A percentile compares a stretch with the other conserved stretches of the same genome.
Evolutionary conservation across 2,329 filamentous ascomycete species (phyloP).

Genomic region (Coniochaeta pulveracea): DNA sequence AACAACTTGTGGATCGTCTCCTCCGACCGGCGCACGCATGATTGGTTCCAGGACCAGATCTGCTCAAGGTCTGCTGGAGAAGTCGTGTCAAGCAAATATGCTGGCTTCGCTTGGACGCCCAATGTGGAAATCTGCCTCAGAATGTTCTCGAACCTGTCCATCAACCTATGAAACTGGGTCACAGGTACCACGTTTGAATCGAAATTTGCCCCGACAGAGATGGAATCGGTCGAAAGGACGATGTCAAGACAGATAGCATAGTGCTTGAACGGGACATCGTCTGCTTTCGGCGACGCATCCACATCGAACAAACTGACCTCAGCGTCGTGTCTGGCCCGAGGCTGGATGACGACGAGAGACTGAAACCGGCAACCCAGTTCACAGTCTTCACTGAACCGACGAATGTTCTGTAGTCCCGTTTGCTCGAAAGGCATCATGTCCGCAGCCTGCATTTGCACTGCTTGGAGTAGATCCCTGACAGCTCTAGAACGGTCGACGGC

Average conservation of each 20-base stretch:
- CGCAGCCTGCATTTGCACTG: slow-evolving; percentile 9
- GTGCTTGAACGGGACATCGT: no score
- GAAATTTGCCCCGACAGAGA: neutral
- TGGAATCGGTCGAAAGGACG: no score
- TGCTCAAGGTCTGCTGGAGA: neutral
- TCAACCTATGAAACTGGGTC: neutral
- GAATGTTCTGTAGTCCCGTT: neutral
- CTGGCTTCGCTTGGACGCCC: neutral
- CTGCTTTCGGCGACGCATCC: no score
- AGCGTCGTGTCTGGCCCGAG: neutral
- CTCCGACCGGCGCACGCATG: no score
- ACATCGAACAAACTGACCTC: no score
- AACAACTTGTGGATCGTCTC: neutral
- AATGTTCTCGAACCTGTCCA: neutral
- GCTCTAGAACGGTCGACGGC: slow-evolving; percentile 5
- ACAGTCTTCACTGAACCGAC: neutral
- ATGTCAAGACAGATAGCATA: no score
- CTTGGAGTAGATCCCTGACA: slow-evolving; percentile 10
- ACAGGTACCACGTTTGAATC: neutral
- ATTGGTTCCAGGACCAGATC: neutral
- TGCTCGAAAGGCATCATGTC: slow-evolving; percentile 3
- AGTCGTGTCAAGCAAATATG: neutral
- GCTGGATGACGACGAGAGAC: neutral
- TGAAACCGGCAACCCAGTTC: neutral
- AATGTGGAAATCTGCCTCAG: neutral